Evolutionary conservation across 805 yeast genomes (phyloP), one percentile per base, ranked within the genome.

Genomic region (Starmerella floricola): DNA sequence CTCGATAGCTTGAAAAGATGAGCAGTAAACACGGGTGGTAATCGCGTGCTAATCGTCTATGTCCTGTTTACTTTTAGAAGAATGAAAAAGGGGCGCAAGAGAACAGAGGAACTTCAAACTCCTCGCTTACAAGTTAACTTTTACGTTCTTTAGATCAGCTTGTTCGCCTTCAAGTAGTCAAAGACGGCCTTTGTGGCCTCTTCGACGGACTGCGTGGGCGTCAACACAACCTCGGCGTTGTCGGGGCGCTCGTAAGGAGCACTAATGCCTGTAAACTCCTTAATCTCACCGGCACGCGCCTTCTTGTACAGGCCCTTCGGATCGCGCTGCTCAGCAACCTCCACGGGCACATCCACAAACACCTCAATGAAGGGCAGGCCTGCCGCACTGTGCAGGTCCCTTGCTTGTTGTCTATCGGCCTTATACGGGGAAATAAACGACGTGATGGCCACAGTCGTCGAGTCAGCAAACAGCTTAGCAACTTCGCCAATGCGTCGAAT

Each of bases 161-260:
- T 44, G 18, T 53, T 23, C 26, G 15, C 38, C 36, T 34, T 38
- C 20, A 55, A 48, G 60, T 84, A 86, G 38, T 75, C 76, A 52
- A 73, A 71, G 57, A 87, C 80, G 50, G 70, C 65, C 52, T 72
- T 63, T 26, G 93, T 94, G 56, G 88, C 75, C 58, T 86, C 82
- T 65, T 87, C 95, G 36, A 86, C 74, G 31, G 80, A 64, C 41
- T 69, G 65, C 54, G 75, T 69, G 58, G 80, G 79, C 44, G 88
- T 84, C 59, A 87, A 65, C 58, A 79, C 87, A 46, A 87, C 69
- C 65, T 87, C 97, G 21, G 97, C 84, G 28, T 63, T 56, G 52
- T 72, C 79, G 38, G 97, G 97, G 3, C 82, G 91, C 68, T 87
- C 97, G 62, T 87, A 87, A 30, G 97, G 97, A 10, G 95, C 96